These are phyloP conservation scores for Cyclaneusma minus DNA, from an alignment of 2,329 filamentous ascomycete species.

Conservation along the genomic window DNA sequence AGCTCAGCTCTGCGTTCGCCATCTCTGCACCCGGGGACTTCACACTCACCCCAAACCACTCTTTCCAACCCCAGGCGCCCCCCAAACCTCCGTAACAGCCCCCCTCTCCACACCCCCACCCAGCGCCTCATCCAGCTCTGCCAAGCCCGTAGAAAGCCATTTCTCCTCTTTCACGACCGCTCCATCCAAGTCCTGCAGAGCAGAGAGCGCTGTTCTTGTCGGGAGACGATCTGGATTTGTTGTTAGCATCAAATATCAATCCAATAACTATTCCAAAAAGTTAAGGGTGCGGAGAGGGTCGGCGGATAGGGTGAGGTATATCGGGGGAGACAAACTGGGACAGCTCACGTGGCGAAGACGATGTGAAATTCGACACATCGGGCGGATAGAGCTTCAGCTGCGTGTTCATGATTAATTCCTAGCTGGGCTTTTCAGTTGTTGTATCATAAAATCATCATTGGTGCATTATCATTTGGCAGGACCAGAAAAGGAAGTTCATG, in stretches of 20 bases:
- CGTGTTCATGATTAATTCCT: not conserved
- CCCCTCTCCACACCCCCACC: conserved; percentile 53
- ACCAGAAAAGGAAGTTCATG: too few species aligned
- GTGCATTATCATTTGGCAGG: too few species aligned
- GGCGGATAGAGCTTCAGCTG: too few species aligned
- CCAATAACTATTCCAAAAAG: conserved; percentile 3
- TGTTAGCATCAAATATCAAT: conserved; percentile 4
- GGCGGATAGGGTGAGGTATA: conserved; percentile 4
- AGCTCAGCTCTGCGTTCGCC: not conserved
- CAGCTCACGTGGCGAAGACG: conserved; percentile 13
- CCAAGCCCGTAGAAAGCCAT: conserved; percentile 39
- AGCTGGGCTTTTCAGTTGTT: too few species aligned
- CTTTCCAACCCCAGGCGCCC: conserved; percentile 75
- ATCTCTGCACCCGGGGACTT: not conserved
- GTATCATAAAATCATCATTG: too few species aligned
- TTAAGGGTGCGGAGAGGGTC: conserved; percentile 3
- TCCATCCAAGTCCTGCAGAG: conserved; percentile 46
- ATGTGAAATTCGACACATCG: conserved; percentile 7
- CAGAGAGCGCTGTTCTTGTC: conserved; percentile 61
- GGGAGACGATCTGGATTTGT: conserved; percentile 50
- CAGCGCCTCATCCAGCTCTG: conserved; percentile 33
- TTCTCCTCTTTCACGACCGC: conserved; percentile 32
- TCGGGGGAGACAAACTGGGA: conserved; percentile 2
- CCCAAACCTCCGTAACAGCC: conserved; percentile 76
- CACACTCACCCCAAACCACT: conserved; percentile 59